Base-by-base conservation (phyloP, 768 basidiomycete genomes). In the Leccinellum rugosiceps region DNA sequence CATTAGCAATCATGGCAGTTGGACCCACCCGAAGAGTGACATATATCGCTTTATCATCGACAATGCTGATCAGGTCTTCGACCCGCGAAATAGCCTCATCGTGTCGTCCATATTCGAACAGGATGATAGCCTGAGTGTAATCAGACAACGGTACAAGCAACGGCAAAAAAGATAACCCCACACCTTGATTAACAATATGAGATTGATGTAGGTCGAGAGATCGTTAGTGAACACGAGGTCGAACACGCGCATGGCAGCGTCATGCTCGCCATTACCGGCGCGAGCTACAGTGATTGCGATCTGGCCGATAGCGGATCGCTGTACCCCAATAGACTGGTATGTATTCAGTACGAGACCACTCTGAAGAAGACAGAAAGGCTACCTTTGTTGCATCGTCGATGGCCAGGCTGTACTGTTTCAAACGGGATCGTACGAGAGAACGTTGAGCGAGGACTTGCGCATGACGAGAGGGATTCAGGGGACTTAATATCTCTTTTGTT, bases 161-260 rank as follows among this genome's bases (percentile, higher is more conserved):
- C 32, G 6, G 1, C 0, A 0, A 23, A 0, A 4, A 30, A 14
- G 6, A 23, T n/a, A 4, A 25, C 25, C 2, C 2, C n/a, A 15
- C 17, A 53, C 63, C 59, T 62, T 65, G 25, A 64, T 52, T 5
- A 58, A 34, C 10, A 64, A 41, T 4, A 65, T 52, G 48, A 61
- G 34, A 3, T 28, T 41, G 9, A 21, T 58, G 11, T 64, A 63
- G 6, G 5, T 13, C 5, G 48, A 8, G 13, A 21, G 26, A 15
- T 17, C 19, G 0, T 56, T 19, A 3, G 6, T 31, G 44, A 64
- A 64, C 3, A 43, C 50, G 17, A 61, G 59, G 35, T 64, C 59
- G 23, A 64, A 58, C 15, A 17, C 4, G 19, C 41, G 25, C 25
- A 53, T 41, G 10, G 31, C 63, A 3, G 19, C 44, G 7, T 62